Percentiles rank a stretch among this genome's conserved stretches.
phyloP scores from a whole-genome alignment of 1,284 basidiomycete species.

The Tylopilus orsonianus region DNA sequence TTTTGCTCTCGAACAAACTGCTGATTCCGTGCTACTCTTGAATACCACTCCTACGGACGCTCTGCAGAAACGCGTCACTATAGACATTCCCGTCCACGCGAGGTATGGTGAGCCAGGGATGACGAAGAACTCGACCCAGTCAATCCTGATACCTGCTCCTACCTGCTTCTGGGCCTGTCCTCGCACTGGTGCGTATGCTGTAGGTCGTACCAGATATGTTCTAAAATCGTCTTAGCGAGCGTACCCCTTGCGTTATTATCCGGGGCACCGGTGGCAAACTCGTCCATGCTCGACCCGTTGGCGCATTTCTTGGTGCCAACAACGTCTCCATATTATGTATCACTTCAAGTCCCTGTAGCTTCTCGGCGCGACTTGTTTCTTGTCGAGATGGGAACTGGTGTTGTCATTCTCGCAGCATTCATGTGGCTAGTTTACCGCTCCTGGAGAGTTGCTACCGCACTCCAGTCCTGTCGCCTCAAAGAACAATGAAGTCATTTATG shows the following conservation, averaged over 20 bases:
- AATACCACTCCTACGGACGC: slow-evolving; percentile 12
- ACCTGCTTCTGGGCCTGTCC: slow-evolving; percentile 33
- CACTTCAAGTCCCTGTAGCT: slow-evolving; percentile 26
- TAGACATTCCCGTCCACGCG: slow-evolving; percentile 32
- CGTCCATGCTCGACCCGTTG: slow-evolving; percentile 22
- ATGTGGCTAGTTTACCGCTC: slow-evolving; percentile 26
- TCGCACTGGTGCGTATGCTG: slow-evolving; percentile 19
- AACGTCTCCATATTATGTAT: slow-evolving; percentile 7
- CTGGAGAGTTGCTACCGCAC: slow-evolving; percentile 19
- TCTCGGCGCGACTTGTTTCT: slow-evolving; percentile 21
- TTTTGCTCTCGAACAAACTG: slow-evolving; percentile 29
- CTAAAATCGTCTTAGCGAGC: slow-evolving; percentile 14
- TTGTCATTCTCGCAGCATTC: slow-evolving; percentile 27
- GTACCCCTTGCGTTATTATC: slow-evolving; percentile 9
- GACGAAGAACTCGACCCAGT: slow-evolving; percentile 3
- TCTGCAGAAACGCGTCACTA: slow-evolving; percentile 2
- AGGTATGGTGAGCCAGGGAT: slow-evolving; percentile 29
- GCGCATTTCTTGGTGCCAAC: slow-evolving; percentile 20
- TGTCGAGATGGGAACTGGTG: slow-evolving; percentile 30
- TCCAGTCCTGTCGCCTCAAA: slow-evolving; percentile 27
- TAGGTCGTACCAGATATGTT: not conserved
- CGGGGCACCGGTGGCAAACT: slow-evolving; percentile 19
- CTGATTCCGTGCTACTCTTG: slow-evolving; percentile 25
- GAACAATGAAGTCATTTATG: slow-evolving; percentile 18
- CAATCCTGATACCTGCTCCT: slow-evolving; percentile 25